Base-by-base conservation (phyloP, 1,284 basidiomycete species). In the Erythrobasidium hasegawianum region DNA sequence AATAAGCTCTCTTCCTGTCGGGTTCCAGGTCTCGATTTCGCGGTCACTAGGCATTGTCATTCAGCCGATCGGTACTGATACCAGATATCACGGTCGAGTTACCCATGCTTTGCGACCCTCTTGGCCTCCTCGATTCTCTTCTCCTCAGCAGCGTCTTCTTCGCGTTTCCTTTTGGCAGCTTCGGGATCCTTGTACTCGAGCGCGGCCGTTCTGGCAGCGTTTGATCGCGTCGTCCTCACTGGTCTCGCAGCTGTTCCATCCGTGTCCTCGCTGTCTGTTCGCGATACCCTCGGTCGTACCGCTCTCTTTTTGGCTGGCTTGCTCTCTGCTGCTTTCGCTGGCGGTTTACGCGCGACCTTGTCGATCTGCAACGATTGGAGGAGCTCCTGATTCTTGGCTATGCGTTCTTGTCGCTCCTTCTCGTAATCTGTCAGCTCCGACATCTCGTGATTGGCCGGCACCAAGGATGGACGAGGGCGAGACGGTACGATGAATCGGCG, bases 361-460 rank as follows among this genome's bases (percentile, higher is more conserved):
- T 62, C 76, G 26, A 80, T 71, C 2, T 78, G 77, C 20, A 80
- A 72, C n/a, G 72, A 72, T n/a, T 76, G 74, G 40, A 80, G 75
- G 5, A 80, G 74, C 2, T 70, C 71, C 41, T 75, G 72, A 70
- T 80, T 80, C 65, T 76, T 75, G 1, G 76, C 76, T 50, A 80
- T 80, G 26, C 74, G 79, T 67, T 76, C 75, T 58, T 74, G 76
- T 10, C 79, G 75, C 70, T 79, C 76, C 18, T 29, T 4, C 43
- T 65, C 62, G 38, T 65, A 65, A 10, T 65, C 62, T 41, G 62
- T 65, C 18, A 65, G 56, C 4, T 65, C 62, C 13, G 62, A 65
- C 62, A 65, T 65, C 16, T 26, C 27, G 24, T 20, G n/a, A n/a
- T n/a, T n/a, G n/a, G n/a, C n/a, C n/a, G n/a, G n/a, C n/a, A n/a